phyloP scores from a whole-genome alignment of 2,329 filamentous ascomycete genomes.

The Neofusicoccum cordaticola region DNA sequence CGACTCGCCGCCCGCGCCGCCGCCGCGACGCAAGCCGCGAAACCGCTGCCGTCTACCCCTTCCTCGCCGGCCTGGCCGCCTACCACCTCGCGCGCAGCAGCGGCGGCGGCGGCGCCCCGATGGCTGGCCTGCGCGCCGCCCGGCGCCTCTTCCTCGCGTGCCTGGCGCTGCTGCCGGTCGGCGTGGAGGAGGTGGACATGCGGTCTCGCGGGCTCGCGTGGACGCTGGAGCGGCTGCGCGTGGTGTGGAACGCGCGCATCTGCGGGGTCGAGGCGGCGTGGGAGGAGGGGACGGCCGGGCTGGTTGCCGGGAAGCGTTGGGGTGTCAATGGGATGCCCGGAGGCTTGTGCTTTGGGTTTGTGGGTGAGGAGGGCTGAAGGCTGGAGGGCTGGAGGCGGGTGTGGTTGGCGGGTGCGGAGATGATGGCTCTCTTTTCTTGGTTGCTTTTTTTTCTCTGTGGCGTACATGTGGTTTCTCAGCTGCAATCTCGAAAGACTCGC shows the following conservation, averaged over 20 bases:
- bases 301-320: neutral
- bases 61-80: conserved; percentile 7
- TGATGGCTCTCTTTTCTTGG: neutral
- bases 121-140: neutral
- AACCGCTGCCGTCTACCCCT: neutral
- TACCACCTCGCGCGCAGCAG: conserved; percentile 1
- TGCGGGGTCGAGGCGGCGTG: neutral
- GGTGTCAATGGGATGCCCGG: neutral
- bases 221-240: conserved; percentile 4
- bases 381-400: neutral
- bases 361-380: too few species aligned
- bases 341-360: neutral
- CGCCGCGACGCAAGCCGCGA: neutral
- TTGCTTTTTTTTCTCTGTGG: too few species aligned
- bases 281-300: neutral
- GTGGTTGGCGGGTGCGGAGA: neutral
- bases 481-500: too few species aligned
- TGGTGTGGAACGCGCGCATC: conserved; percentile 11
- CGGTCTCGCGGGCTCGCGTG: neutral
- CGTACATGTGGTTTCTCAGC: too few species aligned
- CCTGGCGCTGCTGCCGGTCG: neutral
- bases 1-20: neutral
- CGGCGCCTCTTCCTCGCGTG: neutral
- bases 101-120: neutral
- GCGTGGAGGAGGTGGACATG: neutral